These are phyloP conservation scores for Globisporangium sylvaticum DNA, from an alignment of 352 stramenopile species.

Conservation along the genomic window DNA sequence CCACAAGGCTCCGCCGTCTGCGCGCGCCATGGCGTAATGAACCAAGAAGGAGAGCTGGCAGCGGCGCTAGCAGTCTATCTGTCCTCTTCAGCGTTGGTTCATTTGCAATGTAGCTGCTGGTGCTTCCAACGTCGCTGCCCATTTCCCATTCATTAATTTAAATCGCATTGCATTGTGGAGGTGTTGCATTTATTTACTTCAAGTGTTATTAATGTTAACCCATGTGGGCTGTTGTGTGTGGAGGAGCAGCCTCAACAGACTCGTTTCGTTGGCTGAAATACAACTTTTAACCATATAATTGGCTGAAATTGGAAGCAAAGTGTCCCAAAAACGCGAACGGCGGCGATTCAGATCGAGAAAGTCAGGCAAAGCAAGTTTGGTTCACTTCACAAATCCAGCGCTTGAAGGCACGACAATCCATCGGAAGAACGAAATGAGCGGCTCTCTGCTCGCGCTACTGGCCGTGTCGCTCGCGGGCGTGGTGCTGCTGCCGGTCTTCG, in stretches of 20 bases:
- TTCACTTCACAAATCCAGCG: too few relatives aligned
- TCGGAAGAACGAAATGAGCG: conserved; percentile 29
- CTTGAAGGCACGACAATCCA: too few relatives aligned
- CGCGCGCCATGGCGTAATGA: neutral
- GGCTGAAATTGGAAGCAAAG: neutral
- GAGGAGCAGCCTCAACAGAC: neutral
- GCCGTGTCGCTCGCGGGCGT: conserved; percentile 47
- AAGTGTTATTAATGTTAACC: too few relatives aligned
- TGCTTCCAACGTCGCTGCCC: neutral
- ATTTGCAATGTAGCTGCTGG: neutral
- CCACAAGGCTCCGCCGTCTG: conserved; percentile 42
- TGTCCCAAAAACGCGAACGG: neutral
- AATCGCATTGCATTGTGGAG: neutral
- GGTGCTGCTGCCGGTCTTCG: conserved; percentile 51
- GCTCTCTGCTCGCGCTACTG: conserved; percentile 31
- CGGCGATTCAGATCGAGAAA: too few relatives aligned
- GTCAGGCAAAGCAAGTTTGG: too few relatives aligned
- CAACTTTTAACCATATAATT: neutral
- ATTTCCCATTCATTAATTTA: neutral
- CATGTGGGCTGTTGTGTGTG: too few relatives aligned
- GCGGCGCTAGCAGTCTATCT: neutral
- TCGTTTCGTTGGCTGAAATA: neutral
- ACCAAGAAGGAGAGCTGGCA: neutral
- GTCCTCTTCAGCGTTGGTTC: neutral
- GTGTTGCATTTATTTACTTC: neutral